Evolutionary conservation across 768 basidiomycete species (phyloP).

Genomic region (Ephemerocybe angulata): DNA sequence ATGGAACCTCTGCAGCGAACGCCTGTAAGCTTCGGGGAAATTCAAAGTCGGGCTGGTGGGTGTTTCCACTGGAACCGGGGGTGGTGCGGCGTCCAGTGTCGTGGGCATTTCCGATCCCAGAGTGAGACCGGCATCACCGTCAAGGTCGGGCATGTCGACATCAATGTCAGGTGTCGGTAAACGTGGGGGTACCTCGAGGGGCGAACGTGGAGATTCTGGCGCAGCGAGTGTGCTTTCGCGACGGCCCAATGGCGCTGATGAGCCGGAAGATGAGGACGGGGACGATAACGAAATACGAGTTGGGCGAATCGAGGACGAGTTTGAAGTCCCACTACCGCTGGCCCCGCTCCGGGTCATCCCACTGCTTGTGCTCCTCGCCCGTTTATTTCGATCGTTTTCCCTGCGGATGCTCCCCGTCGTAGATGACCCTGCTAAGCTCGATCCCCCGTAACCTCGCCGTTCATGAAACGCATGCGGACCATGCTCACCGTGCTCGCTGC

Average conservation of each 20-base stretch:
- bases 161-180: conserved; percentile 8
- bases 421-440: neutral
- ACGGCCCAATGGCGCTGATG: too few relatives aligned
- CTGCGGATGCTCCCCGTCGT: conserved; percentile 26
- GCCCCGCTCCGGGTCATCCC: conserved; percentile 36
- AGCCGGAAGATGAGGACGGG: conserved; percentile 5
- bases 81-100: too few relatives aligned
- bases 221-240: neutral
- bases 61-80: neutral
- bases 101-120: neutral
- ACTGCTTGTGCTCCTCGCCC: conserved; percentile 53
- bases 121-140: neutral
- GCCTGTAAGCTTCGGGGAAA: neutral
- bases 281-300: conserved; percentile 24
- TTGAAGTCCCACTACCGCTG: conserved; percentile 10
- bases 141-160: conserved; percentile 2
- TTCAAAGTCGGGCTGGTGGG: neutral
- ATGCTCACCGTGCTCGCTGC: conserved; percentile 25
- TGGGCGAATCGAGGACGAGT: conserved; percentile 34
- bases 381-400: conserved; percentile 52
- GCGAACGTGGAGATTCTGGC: neutral
- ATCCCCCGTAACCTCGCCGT: neutral
- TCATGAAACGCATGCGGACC: conserved; percentile 17
- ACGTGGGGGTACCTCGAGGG: conserved; percentile 5
- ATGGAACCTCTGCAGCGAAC: neutral